Conservation (phyloP, 495 filamentous ascomycete genomes). For the Opeltia flavorubescens region DNA sequence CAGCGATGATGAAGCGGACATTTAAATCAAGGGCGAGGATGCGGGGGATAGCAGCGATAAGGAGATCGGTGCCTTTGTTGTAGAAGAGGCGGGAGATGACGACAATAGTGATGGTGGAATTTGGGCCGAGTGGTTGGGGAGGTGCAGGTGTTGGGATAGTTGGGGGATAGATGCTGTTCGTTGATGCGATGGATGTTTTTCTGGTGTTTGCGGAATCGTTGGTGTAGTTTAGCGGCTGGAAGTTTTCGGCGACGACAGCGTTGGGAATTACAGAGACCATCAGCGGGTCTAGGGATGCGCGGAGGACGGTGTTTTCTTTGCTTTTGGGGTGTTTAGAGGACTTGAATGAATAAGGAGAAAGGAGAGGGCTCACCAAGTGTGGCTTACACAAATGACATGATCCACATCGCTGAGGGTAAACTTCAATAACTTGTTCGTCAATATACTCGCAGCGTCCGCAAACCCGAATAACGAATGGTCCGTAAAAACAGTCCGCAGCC, state of each 20-base stretch:
- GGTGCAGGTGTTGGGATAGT: slow-evolving; percentile 20
- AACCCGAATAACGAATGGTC: slow-evolving; percentile 98
- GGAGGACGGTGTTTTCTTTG: slow-evolving; percentile 95
- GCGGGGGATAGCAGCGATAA: slow-evolving; percentile 86
- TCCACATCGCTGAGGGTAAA: slow-evolving; percentile 94
- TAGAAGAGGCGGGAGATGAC: slow-evolving; percentile 96
- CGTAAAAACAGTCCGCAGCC: slow-evolving; percentile 85
- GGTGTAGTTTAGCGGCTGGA: slow-evolving; percentile 49
- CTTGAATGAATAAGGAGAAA: not conserved
- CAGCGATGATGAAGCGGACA: slow-evolving; percentile 93
- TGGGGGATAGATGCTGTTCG: slow-evolving; percentile 24
- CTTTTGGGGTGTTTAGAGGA: slow-evolving; percentile 27
- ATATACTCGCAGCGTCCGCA: slow-evolving; percentile 86
- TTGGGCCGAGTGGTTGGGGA: slow-evolving; percentile 48
- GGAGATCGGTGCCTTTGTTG: slow-evolving; percentile 93
- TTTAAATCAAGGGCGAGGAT: slow-evolving; percentile 80
- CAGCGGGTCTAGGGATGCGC: slow-evolving; percentile 84
- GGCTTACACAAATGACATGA: slow-evolving; percentile 94
- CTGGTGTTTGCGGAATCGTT: slow-evolving; percentile 15
- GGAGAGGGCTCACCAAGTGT: slow-evolving; percentile 62
- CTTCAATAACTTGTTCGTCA: slow-evolving; percentile 93
- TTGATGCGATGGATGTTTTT: slow-evolving; percentile 8
- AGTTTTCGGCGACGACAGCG: slow-evolving; percentile 92
- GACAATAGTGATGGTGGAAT: slow-evolving; percentile 86
- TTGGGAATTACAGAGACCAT: slow-evolving; percentile 98